These are phyloP conservation scores for Flueggea neowawraea DNA, from an alignment of 441 rosid genomes.

Conservation along the genomic window DNA sequence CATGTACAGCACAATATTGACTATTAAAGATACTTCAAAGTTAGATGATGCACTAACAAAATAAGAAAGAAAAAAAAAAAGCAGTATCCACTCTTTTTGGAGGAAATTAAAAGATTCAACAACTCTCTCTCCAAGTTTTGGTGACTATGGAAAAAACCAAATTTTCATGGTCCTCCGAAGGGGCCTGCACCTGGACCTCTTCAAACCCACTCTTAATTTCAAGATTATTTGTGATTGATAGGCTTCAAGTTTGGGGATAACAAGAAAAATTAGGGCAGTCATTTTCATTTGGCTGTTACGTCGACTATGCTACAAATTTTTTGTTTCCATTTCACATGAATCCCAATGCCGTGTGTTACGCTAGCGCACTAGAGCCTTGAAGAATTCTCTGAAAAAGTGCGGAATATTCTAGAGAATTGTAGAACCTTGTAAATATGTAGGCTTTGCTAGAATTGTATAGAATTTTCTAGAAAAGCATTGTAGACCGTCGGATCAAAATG, in stretches of 20 bases:
- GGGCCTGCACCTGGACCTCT: constrained; percentile 51
- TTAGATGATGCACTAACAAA: neutral
- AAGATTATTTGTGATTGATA: constrained; percentile 1
- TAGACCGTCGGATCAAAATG: no score
- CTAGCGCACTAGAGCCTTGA: no score
- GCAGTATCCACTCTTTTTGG: constrained; percentile 24
- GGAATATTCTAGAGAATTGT: no score
- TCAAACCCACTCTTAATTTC: constrained; percentile 16
- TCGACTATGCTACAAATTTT: neutral
- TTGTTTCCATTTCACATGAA: constrained; percentile 23
- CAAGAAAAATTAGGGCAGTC: constrained; percentile 3
- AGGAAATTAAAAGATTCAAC: constrained; percentile 19
- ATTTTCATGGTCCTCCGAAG: constrained; percentile 17
- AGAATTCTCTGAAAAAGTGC: no score
- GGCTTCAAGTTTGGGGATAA: constrained; percentile 2
- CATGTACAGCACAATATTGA: constrained; percentile 10
- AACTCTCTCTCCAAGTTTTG: constrained; percentile 11
- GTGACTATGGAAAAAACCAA: constrained; percentile 18
- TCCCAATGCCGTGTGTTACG: neutral
- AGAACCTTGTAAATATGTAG: no score
- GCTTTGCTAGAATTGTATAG: no score
- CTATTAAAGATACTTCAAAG: neutral
- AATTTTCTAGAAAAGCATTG: no score
- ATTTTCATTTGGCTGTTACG: neutral
- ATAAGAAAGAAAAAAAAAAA: neutral